phyloP scores from a whole-genome alignment of 1,284 basidiomycete genomes.

The Pisolithus thermaeus region DNA sequence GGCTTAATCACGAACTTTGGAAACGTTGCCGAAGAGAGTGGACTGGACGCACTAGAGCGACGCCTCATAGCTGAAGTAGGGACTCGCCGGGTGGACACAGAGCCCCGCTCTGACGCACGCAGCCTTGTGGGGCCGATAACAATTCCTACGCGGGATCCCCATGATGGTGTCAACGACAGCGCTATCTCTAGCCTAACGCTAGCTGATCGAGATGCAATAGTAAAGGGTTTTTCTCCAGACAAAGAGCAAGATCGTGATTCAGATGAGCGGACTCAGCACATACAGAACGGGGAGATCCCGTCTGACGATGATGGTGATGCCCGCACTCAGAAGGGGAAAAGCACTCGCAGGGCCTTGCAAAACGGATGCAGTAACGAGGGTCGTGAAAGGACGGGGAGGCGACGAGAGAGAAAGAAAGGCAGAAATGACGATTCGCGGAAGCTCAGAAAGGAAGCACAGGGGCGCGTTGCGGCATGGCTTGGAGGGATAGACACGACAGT shows the following conservation, averaged over 20 bases:
- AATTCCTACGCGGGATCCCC: conserved; percentile 34
- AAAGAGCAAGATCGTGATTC: conserved; percentile 35
- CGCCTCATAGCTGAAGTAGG: conserved; percentile 60
- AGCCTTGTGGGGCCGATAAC: conserved; percentile 39
- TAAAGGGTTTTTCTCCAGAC: conserved; percentile 16
- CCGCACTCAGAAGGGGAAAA: conserved; percentile 26
- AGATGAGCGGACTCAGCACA: conserved; percentile 46
- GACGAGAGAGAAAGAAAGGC: conserved; percentile 20
- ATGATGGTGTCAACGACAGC: conserved; percentile 55
- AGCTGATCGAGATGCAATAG: conserved; percentile 36
- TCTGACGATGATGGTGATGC: conserved; percentile 28
- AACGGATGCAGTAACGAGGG: conserved; percentile 27
- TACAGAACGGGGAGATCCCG: conserved; percentile 31
- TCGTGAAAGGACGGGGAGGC: conserved; percentile 26
- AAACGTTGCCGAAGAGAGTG: conserved; percentile 31
- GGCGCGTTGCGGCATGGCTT: conserved; percentile 72
- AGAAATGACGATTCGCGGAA: conserved; percentile 32
- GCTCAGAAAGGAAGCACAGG: conserved; percentile 50
- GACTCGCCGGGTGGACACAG: conserved; percentile 45
- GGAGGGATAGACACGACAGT: conserved; percentile 56
- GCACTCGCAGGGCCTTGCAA: conserved; percentile 19
- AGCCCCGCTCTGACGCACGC: conserved; percentile 42
- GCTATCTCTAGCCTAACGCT: conserved; percentile 71
- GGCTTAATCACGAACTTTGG: conserved; percentile 18
- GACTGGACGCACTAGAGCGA: conserved; percentile 60